Percentiles rank a stretch among this genome's conserved stretches.
These are phyloP conservation scores for Schwanniomyces pseudopolymorphus DNA, from an alignment of 805 yeast genomes.

Conservation along the genomic window DNA sequence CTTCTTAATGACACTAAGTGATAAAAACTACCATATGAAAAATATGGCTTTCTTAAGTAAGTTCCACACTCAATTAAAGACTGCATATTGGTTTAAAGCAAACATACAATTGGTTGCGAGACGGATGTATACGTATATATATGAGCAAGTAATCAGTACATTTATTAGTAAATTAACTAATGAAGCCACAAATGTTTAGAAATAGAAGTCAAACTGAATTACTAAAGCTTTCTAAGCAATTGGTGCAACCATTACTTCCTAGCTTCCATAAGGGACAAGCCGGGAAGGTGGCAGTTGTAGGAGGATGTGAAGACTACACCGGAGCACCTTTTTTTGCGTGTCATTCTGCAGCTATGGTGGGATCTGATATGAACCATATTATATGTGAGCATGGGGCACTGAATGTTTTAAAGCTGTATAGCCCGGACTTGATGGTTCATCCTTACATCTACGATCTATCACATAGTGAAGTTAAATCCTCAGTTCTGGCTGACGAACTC, in stretches of 20 bases:
- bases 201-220: constrained; percentile 42
- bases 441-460: constrained; percentile 69
- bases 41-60: neutral
- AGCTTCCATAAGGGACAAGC: constrained; percentile 87
- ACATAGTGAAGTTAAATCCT: constrained; percentile 21
- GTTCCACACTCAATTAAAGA: neutral
- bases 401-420: constrained; percentile 76
- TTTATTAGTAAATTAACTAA: neutral
- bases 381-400: constrained; percentile 84
- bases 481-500: constrained; percentile 19
- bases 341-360: constrained; percentile 78
- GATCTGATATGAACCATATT: constrained; percentile 86
- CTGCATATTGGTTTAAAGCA: neutral
- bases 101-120: neutral
- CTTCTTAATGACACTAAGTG: neutral
- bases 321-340: constrained; percentile 96
- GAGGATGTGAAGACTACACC: constrained; percentile 94
- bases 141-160: neutral
- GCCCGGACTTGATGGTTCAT: constrained; percentile 95
- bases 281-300: constrained; percentile 82
- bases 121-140: neutral
- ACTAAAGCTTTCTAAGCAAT: constrained; percentile 46
- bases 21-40: neutral
- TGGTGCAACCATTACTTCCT: constrained; percentile 77
- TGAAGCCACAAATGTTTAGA: constrained; percentile 16